These are phyloP conservation scores for Didymella arachidicola DNA, from an alignment of 2,329 filamentous ascomycete genomes.

Conservation along the genomic window DNA sequence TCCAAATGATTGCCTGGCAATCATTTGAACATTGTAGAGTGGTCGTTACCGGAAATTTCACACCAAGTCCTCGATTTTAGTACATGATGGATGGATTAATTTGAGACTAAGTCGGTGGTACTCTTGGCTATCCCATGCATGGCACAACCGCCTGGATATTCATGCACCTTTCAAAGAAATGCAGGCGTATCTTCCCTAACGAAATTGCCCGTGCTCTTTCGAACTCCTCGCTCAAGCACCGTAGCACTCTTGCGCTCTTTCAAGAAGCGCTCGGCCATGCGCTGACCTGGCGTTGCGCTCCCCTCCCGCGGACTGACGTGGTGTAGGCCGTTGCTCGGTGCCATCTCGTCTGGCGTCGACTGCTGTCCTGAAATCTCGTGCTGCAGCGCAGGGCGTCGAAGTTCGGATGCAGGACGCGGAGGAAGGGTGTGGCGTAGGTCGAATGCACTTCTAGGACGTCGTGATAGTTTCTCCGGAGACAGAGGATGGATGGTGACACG, in stretches of 20 bases:
- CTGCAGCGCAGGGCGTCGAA: conserved; percentile 13
- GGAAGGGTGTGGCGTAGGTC: conserved; percentile 34
- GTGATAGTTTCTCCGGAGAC: conserved; percentile 32
- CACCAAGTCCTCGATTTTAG: too few relatives aligned
- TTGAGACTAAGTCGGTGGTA: too few relatives aligned
- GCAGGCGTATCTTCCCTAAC: conserved; percentile 21
- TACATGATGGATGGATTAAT: too few relatives aligned
- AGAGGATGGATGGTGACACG: conserved; percentile 28
- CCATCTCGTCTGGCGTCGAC: conserved; percentile 11
- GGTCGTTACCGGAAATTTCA: too few relatives aligned
- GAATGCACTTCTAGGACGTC: conserved; percentile 44
- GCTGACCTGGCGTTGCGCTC: conserved; percentile 36
- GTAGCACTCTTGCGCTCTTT: conserved; percentile 23
- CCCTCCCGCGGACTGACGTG: conserved; percentile 23
- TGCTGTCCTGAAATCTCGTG: conserved; percentile 20
- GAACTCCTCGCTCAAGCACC: conserved; percentile 12
- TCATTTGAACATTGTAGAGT: too few relatives aligned
- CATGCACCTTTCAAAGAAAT: conserved; percentile 13
- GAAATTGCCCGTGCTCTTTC: not conserved
- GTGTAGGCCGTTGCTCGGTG: not conserved
- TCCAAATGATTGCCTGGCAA: too few relatives aligned
- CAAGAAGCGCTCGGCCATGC: conserved; percentile 41
- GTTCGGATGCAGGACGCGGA: conserved; percentile 18
- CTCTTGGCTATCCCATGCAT: too few relatives aligned
- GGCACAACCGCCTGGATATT: too few relatives aligned